Base-by-base conservation (phyloP, 345 rosid genomes). In the Eucalyptus lansdowneana region DNA sequence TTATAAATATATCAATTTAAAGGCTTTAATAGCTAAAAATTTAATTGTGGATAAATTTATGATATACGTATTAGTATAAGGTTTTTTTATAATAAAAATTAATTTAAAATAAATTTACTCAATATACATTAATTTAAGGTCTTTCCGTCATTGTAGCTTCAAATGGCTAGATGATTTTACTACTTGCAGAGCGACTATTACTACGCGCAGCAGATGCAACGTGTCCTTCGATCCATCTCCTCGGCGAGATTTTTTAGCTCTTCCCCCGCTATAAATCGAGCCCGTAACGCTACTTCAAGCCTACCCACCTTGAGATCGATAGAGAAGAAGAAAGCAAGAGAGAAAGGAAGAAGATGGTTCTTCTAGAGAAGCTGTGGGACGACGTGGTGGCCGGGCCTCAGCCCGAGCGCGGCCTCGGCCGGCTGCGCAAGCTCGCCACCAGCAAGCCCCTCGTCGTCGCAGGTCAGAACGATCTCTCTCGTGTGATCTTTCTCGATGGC, bases 371-470 rank as follows among this genome's bases (percentile, higher is more conserved):
- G 89, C 91, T 97, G 22, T 97, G 99, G 99, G 99, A 97, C 87
- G 99, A 97, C 86, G 95, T 93, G 17, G 91, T 95, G 1, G 99
- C 98, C 0, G 99, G 99, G 12, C 99, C 99, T 87, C 98, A 90
- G 89, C 99, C 99, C 4, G 99, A 97, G 1, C 97, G 94, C 76
- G 99, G 99, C 87, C 97, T 97, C 50, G 98, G 94, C 87, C 91
- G 90, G 89, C 97, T 97, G 88, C 94, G 99, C 89, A 95, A 95
- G 89, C 92, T 95, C 94, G 90, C 94, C 87, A 88, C 96, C 88
- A 40, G 85, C 85, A 76, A 76, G 85, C 94, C 97, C 47, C 67
- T 86, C 69, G 88, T 94, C 80, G 89, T 50, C 88, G 65, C 91
- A 76, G 85, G 85, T 76, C 13, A 10, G 40, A 21, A 4, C 27